These are phyloP conservation scores for Claviceps paspali DNA, from an alignment of 2,329 filamentous ascomycete species.

Conservation along the genomic window DNA sequence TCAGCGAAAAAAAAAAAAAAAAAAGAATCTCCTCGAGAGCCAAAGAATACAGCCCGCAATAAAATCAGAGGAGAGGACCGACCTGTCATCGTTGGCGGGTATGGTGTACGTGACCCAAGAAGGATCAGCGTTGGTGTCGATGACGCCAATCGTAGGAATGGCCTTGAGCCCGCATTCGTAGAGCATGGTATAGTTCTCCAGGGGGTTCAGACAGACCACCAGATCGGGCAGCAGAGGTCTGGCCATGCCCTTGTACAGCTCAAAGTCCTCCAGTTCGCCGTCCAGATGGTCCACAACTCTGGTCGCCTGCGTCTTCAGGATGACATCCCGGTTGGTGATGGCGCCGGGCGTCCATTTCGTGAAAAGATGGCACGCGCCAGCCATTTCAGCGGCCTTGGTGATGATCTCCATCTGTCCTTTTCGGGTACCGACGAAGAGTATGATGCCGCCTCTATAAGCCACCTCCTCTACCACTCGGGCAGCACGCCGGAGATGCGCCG, in stretches of 20 bases:
- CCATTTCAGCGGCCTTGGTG: slow-evolving; percentile 63
- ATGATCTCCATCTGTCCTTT: slow-evolving; percentile 68
- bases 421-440: slow-evolving; percentile 83
- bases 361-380: slow-evolving; percentile 75
- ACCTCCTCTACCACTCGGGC: slow-evolving; percentile 87
- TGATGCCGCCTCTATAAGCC: slow-evolving; percentile 63
- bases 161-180: slow-evolving; percentile 81
- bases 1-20: too few species aligned
- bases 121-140: slow-evolving; percentile 86
- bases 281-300: slow-evolving; percentile 71
- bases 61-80: slow-evolving; percentile 15
- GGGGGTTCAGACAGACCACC: slow-evolving; percentile 80
- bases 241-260: slow-evolving; percentile 45
- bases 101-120: slow-evolving; percentile 94
- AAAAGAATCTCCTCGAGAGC: too few species aligned
- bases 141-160: slow-evolving; percentile 85
- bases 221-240: slow-evolving; percentile 69
- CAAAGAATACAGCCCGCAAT: too few species aligned
- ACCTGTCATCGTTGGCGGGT: slow-evolving; percentile 92
- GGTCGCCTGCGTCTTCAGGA: slow-evolving; percentile 53
- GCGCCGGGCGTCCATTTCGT: slow-evolving; percentile 83
- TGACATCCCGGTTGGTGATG: slow-evolving; percentile 86
- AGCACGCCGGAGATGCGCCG: slow-evolving; percentile 78
- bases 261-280: slow-evolving; percentile 41
- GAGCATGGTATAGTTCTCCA: slow-evolving; percentile 81